phyloP scores from a whole-genome alignment of 768 basidiomycete genomes.

The Tephrocybe sp. region DNA sequence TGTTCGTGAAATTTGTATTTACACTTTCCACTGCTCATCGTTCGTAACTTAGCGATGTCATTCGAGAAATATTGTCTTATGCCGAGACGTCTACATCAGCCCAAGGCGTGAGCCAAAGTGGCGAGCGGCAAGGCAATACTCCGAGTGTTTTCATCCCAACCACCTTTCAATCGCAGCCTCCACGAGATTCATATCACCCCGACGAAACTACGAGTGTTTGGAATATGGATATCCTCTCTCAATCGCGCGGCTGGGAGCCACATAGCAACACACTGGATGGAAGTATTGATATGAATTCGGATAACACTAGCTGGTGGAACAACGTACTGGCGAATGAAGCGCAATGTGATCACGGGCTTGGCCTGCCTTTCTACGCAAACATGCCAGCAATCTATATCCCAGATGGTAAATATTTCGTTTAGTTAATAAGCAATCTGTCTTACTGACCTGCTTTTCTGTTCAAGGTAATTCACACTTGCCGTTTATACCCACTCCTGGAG shows the following conservation, averaged over 20 bases:
- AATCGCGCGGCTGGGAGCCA: neutral
- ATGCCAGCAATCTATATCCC: neutral
- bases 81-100: constrained; percentile 18
- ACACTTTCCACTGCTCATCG: no score
- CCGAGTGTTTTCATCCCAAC: neutral
- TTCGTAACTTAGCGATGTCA: constrained; percentile 38
- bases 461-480: constrained; percentile 8
- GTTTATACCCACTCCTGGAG: constrained; percentile 1
- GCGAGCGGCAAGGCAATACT: neutral
- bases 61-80: constrained; percentile 33
- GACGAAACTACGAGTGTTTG: neutral
- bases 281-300: neutral
- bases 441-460: neutral
- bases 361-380: neutral
- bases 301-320: constrained; percentile 1
- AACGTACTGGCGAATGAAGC: neutral
- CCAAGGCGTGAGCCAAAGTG: neutral
- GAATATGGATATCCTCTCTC: neutral
- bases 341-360: neutral
- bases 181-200: neutral
- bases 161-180: neutral
- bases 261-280: neutral
- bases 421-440: neutral
- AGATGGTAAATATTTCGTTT: neutral
- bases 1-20: no score